Evolutionary conservation across 352 stramenopile species (phyloP).

Genomic region (Phytophthora aleatoria): DNA sequence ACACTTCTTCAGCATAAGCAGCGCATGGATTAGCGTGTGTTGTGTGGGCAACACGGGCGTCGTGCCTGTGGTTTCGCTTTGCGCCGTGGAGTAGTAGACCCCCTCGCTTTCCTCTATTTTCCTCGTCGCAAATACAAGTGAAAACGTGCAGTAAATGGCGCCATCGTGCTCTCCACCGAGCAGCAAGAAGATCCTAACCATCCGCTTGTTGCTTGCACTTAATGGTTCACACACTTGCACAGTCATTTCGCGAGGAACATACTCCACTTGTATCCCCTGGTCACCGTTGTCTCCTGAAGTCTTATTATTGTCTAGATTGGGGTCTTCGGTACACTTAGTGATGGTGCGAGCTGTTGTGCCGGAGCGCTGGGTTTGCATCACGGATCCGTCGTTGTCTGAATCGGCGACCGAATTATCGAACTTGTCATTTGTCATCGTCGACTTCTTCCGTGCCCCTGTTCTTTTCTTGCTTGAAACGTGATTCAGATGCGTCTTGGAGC

Average conservation of each 20-base stretch:
- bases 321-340: background rate
- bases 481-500: conserved; percentile 1
- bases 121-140: conserved; percentile 24
- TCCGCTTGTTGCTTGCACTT: conserved; percentile 10
- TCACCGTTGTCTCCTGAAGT: background rate
- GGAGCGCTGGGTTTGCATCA: conserved; percentile 16
- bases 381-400: background rate
- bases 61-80: conserved; percentile 17
- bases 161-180: conserved; percentile 48
- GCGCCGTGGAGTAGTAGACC: conserved; percentile 28
- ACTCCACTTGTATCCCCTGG: background rate
- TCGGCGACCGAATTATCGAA: background rate
- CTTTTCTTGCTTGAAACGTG: conserved; percentile 22
- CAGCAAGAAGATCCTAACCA: conserved; percentile 34
- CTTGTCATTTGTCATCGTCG: conserved; percentile 1
- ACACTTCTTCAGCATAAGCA: conserved; percentile 44
- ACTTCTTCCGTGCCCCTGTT: conserved; percentile 5
- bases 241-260: background rate
- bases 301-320: background rate
- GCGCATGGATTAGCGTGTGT: conserved; percentile 16
- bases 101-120: conserved; percentile 32
- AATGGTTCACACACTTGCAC: conserved; percentile 6
- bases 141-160: conserved; percentile 34
- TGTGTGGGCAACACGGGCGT: conserved; percentile 29
- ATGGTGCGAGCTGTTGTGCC: conserved; percentile 5